Evolutionary conservation across 2,329 filamentous ascomycete species (phyloP), one percentile per base, ranked within the genome.

Genomic region (Cladosporium sp.): DNA sequence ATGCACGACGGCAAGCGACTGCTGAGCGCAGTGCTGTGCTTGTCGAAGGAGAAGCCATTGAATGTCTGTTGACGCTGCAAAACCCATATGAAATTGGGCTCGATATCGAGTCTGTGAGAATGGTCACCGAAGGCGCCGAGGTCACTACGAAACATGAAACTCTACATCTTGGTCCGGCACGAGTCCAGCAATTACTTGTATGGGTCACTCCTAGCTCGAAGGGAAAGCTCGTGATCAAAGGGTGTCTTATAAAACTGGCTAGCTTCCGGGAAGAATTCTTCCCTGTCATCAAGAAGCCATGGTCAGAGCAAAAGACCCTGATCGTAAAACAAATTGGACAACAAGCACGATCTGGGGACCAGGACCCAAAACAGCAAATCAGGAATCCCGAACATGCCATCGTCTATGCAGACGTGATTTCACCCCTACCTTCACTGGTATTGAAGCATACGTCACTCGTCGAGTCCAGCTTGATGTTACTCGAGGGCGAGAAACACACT

Each of bases 61-160:
- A 83, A 3, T 96, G 97, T 73, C 83, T 84, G 65, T 82, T 97
- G 30, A 92, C 89, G 1, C 78, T 99, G 17, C 94, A 97, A 70
- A 99, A 99, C 66, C 91, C 92, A 0, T 97, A 92, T 66, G 93
- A 97, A 61, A 88, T 97, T 64, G 91, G 97, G 62, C 78, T 99
- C 4, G 90, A 96, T 57, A 86, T 99, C 36, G 92, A 97, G 70
- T 88, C 85, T 55, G 82, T 99, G 45, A 82, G 81, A 25, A 77
- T 99, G 6, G 86, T 91, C 61, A 84, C 86, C 9, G 85, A 89
- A 60, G 92, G 90, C 0, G 82, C 86, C 22, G 80, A 85, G 1
- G 90, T 97, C 59, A 83, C 87, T 56, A 86, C 88, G 0, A 75
- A 82, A 6, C 76, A 82, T 14, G 84, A 88, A 63, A 83, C 82